These are phyloP conservation scores for Stropharia rugosoannulata DNA, from an alignment of 768 basidiomycete genomes.

Conservation along the genomic window DNA sequence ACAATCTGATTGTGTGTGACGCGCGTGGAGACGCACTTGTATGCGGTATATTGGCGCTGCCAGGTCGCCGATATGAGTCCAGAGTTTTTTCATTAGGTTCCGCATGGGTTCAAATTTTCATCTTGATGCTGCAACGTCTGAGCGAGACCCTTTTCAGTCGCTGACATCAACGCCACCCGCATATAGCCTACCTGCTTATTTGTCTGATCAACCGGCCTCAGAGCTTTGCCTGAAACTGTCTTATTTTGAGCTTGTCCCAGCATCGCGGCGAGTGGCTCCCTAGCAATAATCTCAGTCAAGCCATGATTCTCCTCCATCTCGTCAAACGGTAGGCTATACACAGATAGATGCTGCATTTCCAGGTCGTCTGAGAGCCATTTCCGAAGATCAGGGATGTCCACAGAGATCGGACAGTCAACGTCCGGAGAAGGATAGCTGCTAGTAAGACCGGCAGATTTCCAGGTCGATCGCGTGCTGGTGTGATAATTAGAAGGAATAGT, in stretches of 20 bases:
- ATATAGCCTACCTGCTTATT: background rate
- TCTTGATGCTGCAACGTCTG: background rate
- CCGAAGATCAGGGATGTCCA: slow-evolving; percentile 26
- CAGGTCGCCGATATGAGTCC: background rate
- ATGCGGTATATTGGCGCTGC: background rate
- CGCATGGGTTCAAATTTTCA: background rate
- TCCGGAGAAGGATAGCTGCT: slow-evolving; percentile 3
- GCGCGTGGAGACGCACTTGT: background rate
- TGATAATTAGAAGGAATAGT: slow-evolving; percentile 18
- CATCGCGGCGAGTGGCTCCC: background rate
- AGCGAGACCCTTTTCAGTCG: background rate
- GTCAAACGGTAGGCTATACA: slow-evolving; percentile 12
- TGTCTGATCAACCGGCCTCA: background rate
- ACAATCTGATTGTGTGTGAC: background rate
- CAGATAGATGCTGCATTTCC: slow-evolving; percentile 13
- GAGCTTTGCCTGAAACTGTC: background rate
- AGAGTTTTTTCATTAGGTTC: background rate
- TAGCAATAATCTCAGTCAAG: background rate
- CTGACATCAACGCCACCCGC: background rate
- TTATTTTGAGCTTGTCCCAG: background rate
- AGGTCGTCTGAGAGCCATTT: slow-evolving; percentile 31
- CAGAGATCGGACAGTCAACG: slow-evolving; percentile 12
- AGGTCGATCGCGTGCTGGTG: slow-evolving; percentile 2
- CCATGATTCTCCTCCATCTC: background rate
- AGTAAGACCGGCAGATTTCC: slow-evolving; percentile 3